phyloP scores from a whole-genome alignment of 441 rosid species.

The Aquilaria agallochum region DNA sequence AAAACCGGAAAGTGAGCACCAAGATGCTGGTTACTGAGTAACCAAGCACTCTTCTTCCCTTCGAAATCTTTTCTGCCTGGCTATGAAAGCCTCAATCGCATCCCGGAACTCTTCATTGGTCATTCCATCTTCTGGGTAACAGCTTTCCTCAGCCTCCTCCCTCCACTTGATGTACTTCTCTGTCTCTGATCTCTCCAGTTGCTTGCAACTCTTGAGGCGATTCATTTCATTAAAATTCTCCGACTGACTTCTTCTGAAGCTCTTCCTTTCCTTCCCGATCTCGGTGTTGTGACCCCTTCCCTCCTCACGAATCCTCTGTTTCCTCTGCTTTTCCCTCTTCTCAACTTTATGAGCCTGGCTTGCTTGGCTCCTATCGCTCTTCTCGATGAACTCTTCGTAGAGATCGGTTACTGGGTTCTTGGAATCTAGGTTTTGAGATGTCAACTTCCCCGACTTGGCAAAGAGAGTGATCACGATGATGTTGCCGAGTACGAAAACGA shows the following conservation, averaged over 20 bases:
- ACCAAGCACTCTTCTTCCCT: constrained; percentile 57
- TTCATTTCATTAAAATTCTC: constrained; percentile 27
- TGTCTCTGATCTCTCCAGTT: constrained; percentile 38
- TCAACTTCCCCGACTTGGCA: constrained; percentile 54
- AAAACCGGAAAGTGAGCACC: too few relatives aligned
- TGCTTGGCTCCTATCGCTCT: constrained; percentile 33
- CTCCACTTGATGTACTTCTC: constrained; percentile 35
- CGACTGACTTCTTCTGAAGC: constrained; percentile 42
- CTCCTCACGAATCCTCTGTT: constrained; percentile 20
- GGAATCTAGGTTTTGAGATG: constrained; percentile 27
- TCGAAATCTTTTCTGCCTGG: constrained; percentile 70
- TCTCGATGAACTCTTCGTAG: constrained; percentile 42
- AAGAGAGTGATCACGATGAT: constrained; percentile 65
- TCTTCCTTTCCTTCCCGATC: constrained; percentile 23
- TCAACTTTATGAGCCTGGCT: constrained; percentile 7
- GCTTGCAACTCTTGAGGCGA: constrained; percentile 9
- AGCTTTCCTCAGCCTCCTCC: constrained; percentile 22
- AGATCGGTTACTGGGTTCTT: constrained; percentile 30
- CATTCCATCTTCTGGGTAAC: constrained; percentile 62
- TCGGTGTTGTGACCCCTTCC: constrained; percentile 17
- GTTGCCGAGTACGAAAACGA: constrained; percentile 78
- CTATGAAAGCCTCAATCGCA: constrained; percentile 81
- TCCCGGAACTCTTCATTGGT: constrained; percentile 81
- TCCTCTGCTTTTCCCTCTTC: constrained; percentile 19
- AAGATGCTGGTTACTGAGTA: constrained; percentile 10